Evolutionary conservation across 768 basidiomycete genomes (phyloP).

Genomic region (Butyriboletus loyo): DNA sequence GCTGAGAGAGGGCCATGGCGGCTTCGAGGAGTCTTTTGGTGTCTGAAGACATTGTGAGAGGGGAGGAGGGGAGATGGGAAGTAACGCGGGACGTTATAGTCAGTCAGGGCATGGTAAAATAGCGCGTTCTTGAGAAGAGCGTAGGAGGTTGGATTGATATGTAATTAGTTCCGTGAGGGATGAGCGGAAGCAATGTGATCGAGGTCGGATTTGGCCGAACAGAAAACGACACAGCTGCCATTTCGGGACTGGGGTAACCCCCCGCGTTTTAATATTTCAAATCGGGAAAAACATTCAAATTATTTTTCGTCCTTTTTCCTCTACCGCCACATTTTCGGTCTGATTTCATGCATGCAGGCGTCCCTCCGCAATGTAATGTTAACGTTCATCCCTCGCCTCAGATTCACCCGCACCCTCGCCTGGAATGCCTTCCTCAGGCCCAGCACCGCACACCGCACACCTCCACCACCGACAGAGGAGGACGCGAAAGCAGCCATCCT

Average conservation of each 20-base stretch:
- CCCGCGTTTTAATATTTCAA: slow-evolving; percentile 19
- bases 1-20: slow-evolving; percentile 66
- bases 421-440: slow-evolving; percentile 28
- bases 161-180: slow-evolving; percentile 49
- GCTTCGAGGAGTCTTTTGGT: slow-evolving; percentile 75
- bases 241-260: slow-evolving; percentile 16
- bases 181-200: slow-evolving; percentile 20
- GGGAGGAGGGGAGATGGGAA: slow-evolving; percentile 14
- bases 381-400: slow-evolving; percentile 17
- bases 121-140: slow-evolving; percentile 39
- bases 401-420: slow-evolving; percentile 6
- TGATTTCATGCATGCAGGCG: slow-evolving; percentile 33
- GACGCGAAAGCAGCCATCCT: slow-evolving; percentile 73
- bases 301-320: slow-evolving; percentile 24
- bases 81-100: slow-evolving; percentile 28
- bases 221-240: background rate
- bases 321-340: background rate
- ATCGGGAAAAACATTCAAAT: slow-evolving; percentile 14
- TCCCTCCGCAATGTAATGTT: slow-evolving; percentile 39
- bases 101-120: slow-evolving; percentile 54
- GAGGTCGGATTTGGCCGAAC: slow-evolving; percentile 25
- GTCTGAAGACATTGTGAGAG: slow-evolving; percentile 54
- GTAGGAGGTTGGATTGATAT: slow-evolving; percentile 43
- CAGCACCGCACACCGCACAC: background rate
- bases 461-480: slow-evolving; percentile 49